A percentile compares a stretch with the other conserved stretches of the same genome.
Conservation (phyloP, 129 eudicot genomes). For the Heracleum sosnowskyi region DNA sequence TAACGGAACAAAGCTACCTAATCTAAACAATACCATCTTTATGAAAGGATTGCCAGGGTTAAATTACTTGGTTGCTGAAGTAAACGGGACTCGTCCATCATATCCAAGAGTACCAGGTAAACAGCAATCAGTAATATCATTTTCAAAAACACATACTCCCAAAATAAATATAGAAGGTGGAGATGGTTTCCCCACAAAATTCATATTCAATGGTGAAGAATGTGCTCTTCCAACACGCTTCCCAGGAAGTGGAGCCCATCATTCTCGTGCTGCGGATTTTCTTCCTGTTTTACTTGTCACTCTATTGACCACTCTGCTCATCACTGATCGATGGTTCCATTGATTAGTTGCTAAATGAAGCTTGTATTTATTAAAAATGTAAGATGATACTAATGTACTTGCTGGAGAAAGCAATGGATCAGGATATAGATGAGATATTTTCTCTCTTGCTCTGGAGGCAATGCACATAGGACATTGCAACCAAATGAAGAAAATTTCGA, state of each 20-base stretch:
- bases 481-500: neutral
- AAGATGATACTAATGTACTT: slow-evolving; percentile 6
- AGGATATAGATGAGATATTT: neutral
- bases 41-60: slow-evolving; percentile 54
- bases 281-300: slow-evolving; percentile 24
- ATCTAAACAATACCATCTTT: slow-evolving; percentile 38
- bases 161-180: slow-evolving; percentile 35
- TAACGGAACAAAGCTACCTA: slow-evolving; percentile 42
- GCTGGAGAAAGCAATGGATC: neutral
- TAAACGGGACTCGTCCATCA: slow-evolving; percentile 40
- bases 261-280: slow-evolving; percentile 9
- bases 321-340: slow-evolving; percentile 7
- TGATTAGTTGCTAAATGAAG: neutral
- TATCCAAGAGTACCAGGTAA: slow-evolving; percentile 77
- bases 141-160: slow-evolving; percentile 42
- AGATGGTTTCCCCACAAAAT: slow-evolving; percentile 69
- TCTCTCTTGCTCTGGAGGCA: neutral
- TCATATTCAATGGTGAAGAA: slow-evolving; percentile 77
- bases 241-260: slow-evolving; percentile 31
- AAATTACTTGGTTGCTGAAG: slow-evolving; percentile 44
- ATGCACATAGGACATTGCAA: neutral
- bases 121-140: slow-evolving; percentile 74
- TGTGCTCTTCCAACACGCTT: slow-evolving; percentile 64
- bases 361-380: neutral
- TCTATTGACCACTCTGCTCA: slow-evolving; percentile 25